Evolutionary conservation across 345 rosid species (phyloP), one percentile per base, ranked within the genome.

Genomic region (Eucalyptus tenuipes): DNA sequence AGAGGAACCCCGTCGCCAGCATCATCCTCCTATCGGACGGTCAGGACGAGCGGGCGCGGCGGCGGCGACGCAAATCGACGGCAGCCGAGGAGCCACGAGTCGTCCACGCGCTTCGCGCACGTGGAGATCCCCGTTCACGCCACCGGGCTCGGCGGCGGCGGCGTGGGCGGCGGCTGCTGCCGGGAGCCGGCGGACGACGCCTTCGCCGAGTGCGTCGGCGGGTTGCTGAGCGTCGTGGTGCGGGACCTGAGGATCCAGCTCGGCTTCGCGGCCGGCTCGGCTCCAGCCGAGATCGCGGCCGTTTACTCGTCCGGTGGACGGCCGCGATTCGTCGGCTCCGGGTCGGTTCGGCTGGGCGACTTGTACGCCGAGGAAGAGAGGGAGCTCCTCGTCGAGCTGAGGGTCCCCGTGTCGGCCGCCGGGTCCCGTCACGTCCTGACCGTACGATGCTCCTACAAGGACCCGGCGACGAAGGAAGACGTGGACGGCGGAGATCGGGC

Each of bases 221-320:
- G 97, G 25, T 50, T 97, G 18, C 87, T 97, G 80, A 95, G 93
- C 81, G 96, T 96, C 5, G 95, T 94, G 64, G 96, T 94, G 20
- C 99, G 94, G 66, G 99, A 96, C 71, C 92, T 97, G n/a, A 90
- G 94, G 48, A 91, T 97, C 82, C 97, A 97, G 89, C 92, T 96
- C 57, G 90, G 94, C 79, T 91, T 95, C 64, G 93, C 90, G 6
- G 86, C 95, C 20, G 93, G 95, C 85, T 95, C 98, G 17, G 92
- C 95, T 10, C 94, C 96, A 14, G 96, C 95, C 7, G 98, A 96
- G 88, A 93, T 97, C 66, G 80, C 96, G 13, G 99, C 98, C 49
- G 95, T 95, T 59, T 97, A 97, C 89, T 90, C 97, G 3, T 88
- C 91, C 18, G 90, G 89, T n/a, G 95, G 94, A 33, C 91, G 92